These are phyloP conservation scores for Kwoniella shandongensis DNA, from an alignment of 768 basidiomycete species.

Conservation along the genomic window DNA sequence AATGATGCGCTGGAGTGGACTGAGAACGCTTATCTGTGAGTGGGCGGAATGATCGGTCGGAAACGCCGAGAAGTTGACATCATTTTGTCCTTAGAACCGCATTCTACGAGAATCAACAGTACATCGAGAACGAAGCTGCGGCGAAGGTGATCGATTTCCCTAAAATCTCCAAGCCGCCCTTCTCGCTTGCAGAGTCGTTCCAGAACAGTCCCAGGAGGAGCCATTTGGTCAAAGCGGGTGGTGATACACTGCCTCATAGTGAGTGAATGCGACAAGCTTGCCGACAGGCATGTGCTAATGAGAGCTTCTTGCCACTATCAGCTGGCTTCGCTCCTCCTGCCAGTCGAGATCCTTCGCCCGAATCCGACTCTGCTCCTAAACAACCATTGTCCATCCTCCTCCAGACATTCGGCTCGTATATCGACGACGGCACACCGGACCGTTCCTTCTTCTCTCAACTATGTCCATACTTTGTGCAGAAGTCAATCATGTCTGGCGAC, in stretches of 20 bases:
- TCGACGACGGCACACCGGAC: conserved; percentile 44
- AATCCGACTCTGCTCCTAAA: conserved; percentile 18
- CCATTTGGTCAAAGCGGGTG: conserved; percentile 70
- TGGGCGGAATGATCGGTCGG: conserved; percentile 34
- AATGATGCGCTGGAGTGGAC: conserved; percentile 97
- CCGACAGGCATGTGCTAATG: background rate
- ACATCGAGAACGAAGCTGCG: conserved; percentile 15
- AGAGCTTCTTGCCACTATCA: background rate
- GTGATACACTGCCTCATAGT: conserved; percentile 57
- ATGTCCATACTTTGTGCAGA: conserved; percentile 68
- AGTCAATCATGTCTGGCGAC: conserved; percentile 61
- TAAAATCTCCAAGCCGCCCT: conserved; percentile 52
- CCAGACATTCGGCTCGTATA: conserved; percentile 75
- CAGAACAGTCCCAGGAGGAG: conserved; percentile 67
- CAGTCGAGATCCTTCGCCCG: conserved; percentile 5
- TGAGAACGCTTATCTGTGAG: conserved; percentile 84
- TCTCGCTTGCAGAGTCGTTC: conserved; percentile 58
- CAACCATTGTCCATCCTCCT: conserved; percentile 75
- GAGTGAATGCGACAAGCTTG: conserved; percentile 2
- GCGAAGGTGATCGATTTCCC: conserved; percentile 45
- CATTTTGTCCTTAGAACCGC: conserved; percentile 38
- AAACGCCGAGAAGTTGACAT: conserved; percentile 43
- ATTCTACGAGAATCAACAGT: conserved; percentile 48
- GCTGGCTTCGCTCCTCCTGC: conserved; percentile 9
- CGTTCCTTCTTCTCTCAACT: conserved; percentile 62